Base-by-base conservation (phyloP, 495 filamentous ascomycete species). In the Xylaria venustula region DNA sequence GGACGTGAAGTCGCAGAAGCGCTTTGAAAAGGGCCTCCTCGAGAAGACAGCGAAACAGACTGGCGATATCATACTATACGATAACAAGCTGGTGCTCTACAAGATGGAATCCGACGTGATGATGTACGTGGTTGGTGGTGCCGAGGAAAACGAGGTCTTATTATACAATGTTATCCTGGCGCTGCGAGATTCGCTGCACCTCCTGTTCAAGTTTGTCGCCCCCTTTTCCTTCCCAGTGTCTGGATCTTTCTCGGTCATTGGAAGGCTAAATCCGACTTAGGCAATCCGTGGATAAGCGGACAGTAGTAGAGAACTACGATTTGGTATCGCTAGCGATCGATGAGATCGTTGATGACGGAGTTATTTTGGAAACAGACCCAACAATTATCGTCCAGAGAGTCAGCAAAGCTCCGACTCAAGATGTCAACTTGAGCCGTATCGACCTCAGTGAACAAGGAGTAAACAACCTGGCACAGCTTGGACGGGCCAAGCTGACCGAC, bases 81-180 rank as follows among this genome's bases (percentile, higher is more conserved):
- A 98, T 75, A 91, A 91, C 77, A 86, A 90, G 64, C 85, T 98
- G 34, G 92, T 98, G 32, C 90, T 98, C 32, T 99, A 96, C 82
- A 98, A 98, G 85, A 88, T 88, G 77, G 94, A 98, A 81, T 90
- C 89, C 64, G 94, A 99, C 75, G 91, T 99, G 26, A 95, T 96
- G 87, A 82, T 98, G 55, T 98, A 97, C 71, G 92, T 97, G 25
- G 90, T 98, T 7, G 92, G 92, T 25, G 87, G 90, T 46, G 83
- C 88, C 8, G 92, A 97, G 26, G 94, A 99, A 79, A 99, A 97
- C 72, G 94, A 99, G 77, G 90, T 99, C 20, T 75, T 99, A 74
- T 82, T 99, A 51, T 98, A 95, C 78, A 94, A 92, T 68, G 93
- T 96, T 17, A 84, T 97, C 45, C 74, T 97, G 57, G 92, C 91